Percentiles rank a stretch among this genome's conserved stretches.
Conservation (phyloP, 176 grass and related monocot species). For the Phoenix dactylifera region DNA sequence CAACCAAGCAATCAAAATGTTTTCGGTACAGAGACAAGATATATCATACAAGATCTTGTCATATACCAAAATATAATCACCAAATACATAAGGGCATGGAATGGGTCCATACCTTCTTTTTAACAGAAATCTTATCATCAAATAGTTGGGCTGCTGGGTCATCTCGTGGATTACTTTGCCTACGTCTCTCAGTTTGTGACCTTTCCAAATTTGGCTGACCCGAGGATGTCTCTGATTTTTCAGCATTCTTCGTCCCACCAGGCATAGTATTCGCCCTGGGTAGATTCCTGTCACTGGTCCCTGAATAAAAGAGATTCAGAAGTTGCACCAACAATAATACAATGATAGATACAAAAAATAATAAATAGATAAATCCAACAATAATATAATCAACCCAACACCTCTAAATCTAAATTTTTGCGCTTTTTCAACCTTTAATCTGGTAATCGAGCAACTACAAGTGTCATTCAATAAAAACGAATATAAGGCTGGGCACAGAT, state of each 20-base stretch:
- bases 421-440: no score
- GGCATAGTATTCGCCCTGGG: conserved; percentile 61
- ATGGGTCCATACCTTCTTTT: conserved; percentile 48
- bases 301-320: conserved; percentile 17
- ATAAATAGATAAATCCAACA: no score
- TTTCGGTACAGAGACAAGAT: no score
- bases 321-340: not conserved
- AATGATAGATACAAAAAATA: no score
- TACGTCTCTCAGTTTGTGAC: conserved; percentile 46
- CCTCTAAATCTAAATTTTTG: no score
- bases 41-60: no score
- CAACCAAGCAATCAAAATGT: no score
- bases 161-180: conserved; percentile 28
- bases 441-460: no score
- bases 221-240: conserved; percentile 33
- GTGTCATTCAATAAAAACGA: no score
- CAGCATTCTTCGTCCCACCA: conserved; percentile 32
- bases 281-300: conserved; percentile 31
- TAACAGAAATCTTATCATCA: conserved; percentile 62
- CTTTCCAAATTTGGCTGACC: conserved; percentile 45
- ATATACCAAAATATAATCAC: no score
- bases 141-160: conserved; percentile 64
- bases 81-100: not conserved
- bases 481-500: no score
- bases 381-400: no score